Base-by-base conservation (phyloP, 2,329 filamentous ascomycete genomes). In the Catunica adiposa region DNA sequence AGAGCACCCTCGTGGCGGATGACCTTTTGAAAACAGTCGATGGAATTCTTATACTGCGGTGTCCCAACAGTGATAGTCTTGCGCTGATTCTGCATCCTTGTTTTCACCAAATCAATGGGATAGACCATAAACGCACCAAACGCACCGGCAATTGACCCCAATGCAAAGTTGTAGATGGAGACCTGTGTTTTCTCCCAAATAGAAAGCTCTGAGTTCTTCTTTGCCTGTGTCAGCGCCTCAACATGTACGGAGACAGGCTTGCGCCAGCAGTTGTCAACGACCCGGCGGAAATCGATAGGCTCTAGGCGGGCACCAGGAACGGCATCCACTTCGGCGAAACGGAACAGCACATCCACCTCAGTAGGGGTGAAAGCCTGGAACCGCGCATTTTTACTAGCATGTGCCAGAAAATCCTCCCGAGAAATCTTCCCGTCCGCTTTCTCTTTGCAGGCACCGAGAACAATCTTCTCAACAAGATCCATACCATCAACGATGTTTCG, bases 81-180 rank as follows among this genome's bases (percentile, higher is more conserved):
- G 62, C 92, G 81, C 74, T 98, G 92, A 73, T 98, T 98, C 71
- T 98, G 92, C 82, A 98, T 86, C 59, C 92, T 83, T 1, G 92
- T 98, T 79, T 98, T 98, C 68, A 98, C 92, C 59, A 98, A 73
- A 72, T 98, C 92, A 66, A 98, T 97, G 23, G 92, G 92, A 68
- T 98, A 98, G 55, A 98, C 92, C 88, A 98, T 96, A 68, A 98
- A 97, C 11, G 92, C 92, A 67, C 92, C 92, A 66, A 98, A 98
- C 8, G 92, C 92, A 70, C 92, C 92, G 6, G 92, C 92, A 62
- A 95, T 62, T 66, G 86, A 89, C 58, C 92, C 92, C 5, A 98
- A 79, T 2, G 73, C 81, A 66, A 98, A 98, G 74, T 94, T 89
- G 69, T 96, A 94, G 1, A 75, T 79, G 1, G 89, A 94, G 66